Base-by-base conservation (phyloP, 306 rosid species). In the Cucurbita pepo region DNA sequence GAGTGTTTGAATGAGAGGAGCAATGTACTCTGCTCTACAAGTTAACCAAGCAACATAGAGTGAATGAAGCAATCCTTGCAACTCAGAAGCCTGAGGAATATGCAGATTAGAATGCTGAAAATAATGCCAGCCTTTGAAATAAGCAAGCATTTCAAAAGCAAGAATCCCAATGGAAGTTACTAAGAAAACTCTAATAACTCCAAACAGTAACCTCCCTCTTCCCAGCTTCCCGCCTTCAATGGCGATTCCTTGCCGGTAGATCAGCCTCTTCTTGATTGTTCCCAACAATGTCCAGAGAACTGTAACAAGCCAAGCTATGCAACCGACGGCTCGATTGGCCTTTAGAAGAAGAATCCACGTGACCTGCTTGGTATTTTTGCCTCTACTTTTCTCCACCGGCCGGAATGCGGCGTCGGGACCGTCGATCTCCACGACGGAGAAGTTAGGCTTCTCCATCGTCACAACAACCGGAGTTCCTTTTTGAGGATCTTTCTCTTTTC, bases 321-420 rank as follows among this genome's bases (percentile, higher is more conserved):
- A 85, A 52, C 98, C 87, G 79, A 88, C 85, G 36, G 86, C 90
- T 14, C 86, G 91, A 64, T 87, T 92, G 79, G 92, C 98, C 79
- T 82, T 90, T 21, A 90, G 93, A 82, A 93, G 91, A 82, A 93
- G 77, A n/a, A 93, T 88, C 98, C 97, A 90, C 1, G 90, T 90
- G 44, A 86, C 92, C 81, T 94, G 98, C 56, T 81, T 90, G 1
- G 95, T 97, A 82, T 90, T 94, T 80, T 87, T 90, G 34, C 95
- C 92, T 11, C 89, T 83, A 77, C 79, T 88, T 66, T 86, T 94
- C 74, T 90, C 95, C 4, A 90, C 77, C 25, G 98, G 89, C 78
- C 90, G 82, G 81, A 93, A 90, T 74, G 97, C 98, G 53, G 88
- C 79, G 80, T 90, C 92, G 3, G 97, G 83, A 30, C 96, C 88